Base-by-base conservation (phyloP, 257 asterid species). In the Jaltomata sinuosa region DNA sequence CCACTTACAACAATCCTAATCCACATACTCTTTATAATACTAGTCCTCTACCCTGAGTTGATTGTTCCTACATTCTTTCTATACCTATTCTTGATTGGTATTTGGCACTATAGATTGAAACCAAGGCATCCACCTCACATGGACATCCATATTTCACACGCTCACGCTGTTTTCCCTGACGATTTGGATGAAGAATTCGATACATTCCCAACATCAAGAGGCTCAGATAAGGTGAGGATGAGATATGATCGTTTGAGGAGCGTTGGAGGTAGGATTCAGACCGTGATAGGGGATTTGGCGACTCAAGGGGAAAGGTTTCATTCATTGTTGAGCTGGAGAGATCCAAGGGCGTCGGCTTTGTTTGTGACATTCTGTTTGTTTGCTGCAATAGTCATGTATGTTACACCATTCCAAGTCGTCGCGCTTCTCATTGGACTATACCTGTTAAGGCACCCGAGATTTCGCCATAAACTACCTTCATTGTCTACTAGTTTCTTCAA, bases 111-210 rank as follows among this genome's bases (percentile, higher is more conserved):
- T 72, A 82, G 98, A 3, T 81, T 91, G 91, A 94, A 94, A 83
- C 98, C 98, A 1, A 91, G 83, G 79, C 98, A 94, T 83, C 98
- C 98, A 7, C 93, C 98, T 22, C 98, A 94, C 85, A 94, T 94
- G 97, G 98, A 94, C 72, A 88, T 92, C 4, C 88, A 91, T 31
- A 92, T 94, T 4, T 94, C 98, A 3, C 92, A 89, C 15, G 97
- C 98, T 1, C 92, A 93, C 29, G 91, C 90, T 0, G 91, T 88
- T 40, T 89, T 91, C 7, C 80, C 86, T 0, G 97, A 91, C 15
- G 98, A 93, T 11, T 72, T 94, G 65, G 98, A 94, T 45, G 98
- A 94, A 54, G 98, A 94, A 82, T 94, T 94, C 62, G 97, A 94
- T 85, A 87, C 91, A 1, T 94, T 94, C 15, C 98, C 98, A 2